Conservation (phyloP, 495 filamentous ascomycete genomes). For the Coniosporium apollinis region DNA sequence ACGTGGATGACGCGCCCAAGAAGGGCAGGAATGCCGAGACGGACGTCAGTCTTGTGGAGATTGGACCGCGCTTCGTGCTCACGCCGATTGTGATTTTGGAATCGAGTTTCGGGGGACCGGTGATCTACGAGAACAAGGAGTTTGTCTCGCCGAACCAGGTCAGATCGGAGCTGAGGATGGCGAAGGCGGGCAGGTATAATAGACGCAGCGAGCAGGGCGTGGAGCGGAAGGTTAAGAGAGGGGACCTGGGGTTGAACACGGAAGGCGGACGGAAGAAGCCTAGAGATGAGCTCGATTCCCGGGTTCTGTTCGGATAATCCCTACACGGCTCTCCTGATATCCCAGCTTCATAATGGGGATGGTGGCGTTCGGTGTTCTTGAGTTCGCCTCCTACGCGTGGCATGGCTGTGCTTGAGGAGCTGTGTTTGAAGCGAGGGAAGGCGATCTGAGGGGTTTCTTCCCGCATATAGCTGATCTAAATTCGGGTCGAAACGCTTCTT, state of each 20-base stretch:
- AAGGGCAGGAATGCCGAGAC: slow-evolving; percentile 34
- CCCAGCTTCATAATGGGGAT: too few relatives aligned
- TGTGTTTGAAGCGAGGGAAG: too few relatives aligned
- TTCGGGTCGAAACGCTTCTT: too few relatives aligned
- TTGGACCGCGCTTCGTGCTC: slow-evolving; percentile 85
- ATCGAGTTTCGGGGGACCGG: slow-evolving; percentile 84
- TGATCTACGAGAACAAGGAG: slow-evolving; percentile 97
- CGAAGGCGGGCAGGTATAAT: slow-evolving; percentile 61
- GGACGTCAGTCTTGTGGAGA: slow-evolving; percentile 74
- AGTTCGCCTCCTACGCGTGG: too few relatives aligned
- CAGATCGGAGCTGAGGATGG: slow-evolving; percentile 54
- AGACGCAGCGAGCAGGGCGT: slow-evolving; percentile 52
- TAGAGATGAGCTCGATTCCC: slow-evolving; percentile 60
- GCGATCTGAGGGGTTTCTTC: too few relatives aligned
- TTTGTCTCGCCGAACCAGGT: slow-evolving; percentile 95
- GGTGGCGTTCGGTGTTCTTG: too few relatives aligned
- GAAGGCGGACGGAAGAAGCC: slow-evolving; percentile 41
- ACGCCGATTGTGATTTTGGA: slow-evolving; percentile 95
- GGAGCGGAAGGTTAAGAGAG: slow-evolving; percentile 56
- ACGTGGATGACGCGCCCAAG: slow-evolving; percentile 10
- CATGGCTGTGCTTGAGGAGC: too few relatives aligned
- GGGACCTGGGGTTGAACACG: slow-evolving; percentile 53
- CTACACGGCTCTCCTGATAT: too few relatives aligned
- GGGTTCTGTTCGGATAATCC: slow-evolving; percentile 62
- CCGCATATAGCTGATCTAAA: too few relatives aligned